Evolutionary conservation across 345 rosid genomes (phyloP), one percentile per base, ranked within the genome.

Genomic region (Salix purpurea): DNA sequence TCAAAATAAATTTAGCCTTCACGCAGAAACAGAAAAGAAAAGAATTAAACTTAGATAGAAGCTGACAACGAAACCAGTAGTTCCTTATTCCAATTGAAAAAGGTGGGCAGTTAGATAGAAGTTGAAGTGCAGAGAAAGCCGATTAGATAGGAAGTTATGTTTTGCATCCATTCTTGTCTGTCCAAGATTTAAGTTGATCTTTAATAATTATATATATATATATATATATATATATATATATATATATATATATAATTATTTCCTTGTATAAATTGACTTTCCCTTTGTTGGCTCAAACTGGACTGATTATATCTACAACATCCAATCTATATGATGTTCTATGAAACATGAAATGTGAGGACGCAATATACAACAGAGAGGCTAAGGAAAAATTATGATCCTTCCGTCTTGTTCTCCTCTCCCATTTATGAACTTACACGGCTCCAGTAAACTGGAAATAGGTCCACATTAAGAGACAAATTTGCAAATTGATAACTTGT

Each of bases 391-490:
- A 30, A 56, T 36, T 52, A 70, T 26, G 72, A 73, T 67, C 81
- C 86, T 81, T 86, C 89, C 18, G 12, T 67, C 67, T 87, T 84
- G 56, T 79, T 88, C 15, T 83, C 88, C 82, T 87, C 91, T 72
- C 74, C 88, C 7, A 74, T 71, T 74, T 85, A 86, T 69, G 91
- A 72, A 78, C 87, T 82, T 61, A 89, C 90, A 36, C 95, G 94
- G 79, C 87, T 88, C 80, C 99, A 2, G 97, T 97, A 87, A 96
- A 96, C 99, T 96, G 90, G 78, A 77, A 78, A 70, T 26, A 74
- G 67, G 62, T 46, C 39, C 71, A 54, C 13, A 67, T 36, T 67
- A 71, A 30, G 28, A 52, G 28, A 39, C 48, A 64, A 34, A 54
- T 76, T 39, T 19, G 36, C 5, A 65, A 4, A 70, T 66, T 65